These are phyloP conservation scores for Phytophthora idaei DNA, from an alignment of 352 stramenopile genomes.

Conservation along the genomic window DNA sequence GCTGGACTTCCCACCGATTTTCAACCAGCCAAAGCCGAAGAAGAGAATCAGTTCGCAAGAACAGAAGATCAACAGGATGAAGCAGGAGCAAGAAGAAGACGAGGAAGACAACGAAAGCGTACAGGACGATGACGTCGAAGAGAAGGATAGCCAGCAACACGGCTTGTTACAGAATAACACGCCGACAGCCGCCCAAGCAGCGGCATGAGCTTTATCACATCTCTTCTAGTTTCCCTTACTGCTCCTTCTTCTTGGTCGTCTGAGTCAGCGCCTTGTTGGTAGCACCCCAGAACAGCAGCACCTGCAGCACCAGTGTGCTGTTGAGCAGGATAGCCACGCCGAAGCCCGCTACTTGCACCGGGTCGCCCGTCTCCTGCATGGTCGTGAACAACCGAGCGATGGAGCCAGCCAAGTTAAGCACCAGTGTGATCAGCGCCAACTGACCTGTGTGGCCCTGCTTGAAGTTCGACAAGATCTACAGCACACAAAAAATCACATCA, in stretches of 20 bases:
- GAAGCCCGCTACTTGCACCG: conserved; percentile 73
- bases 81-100: conserved; percentile 29
- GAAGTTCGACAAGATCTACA: conserved; percentile 86
- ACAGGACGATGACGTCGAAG: conserved; percentile 29
- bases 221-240: conserved; percentile 38
- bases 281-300: conserved; percentile 82
- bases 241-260: conserved; percentile 72
- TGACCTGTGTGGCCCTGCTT: conserved; percentile 91
- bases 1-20: conserved; percentile 64
- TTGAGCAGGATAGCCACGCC: conserved; percentile 80
- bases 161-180: conserved; percentile 32
- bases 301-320: conserved; percentile 76
- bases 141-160: conserved; percentile 39
- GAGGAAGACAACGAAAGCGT: conserved; percentile 40
- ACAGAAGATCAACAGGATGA: conserved; percentile 36
- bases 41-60: conserved; percentile 56
- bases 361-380: conserved; percentile 85
- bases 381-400: conserved; percentile 88
- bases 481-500: conserved; percentile 12
- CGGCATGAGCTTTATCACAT: conserved; percentile 14
- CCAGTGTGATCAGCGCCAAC: conserved; percentile 83
- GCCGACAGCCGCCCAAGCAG: conserved; percentile 25
- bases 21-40: conserved; percentile 63
- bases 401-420: conserved; percentile 85
- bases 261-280: conserved; percentile 74